Base-by-base conservation (phyloP, 306 rosid species). In the Erythrophleum fordii region DNA sequence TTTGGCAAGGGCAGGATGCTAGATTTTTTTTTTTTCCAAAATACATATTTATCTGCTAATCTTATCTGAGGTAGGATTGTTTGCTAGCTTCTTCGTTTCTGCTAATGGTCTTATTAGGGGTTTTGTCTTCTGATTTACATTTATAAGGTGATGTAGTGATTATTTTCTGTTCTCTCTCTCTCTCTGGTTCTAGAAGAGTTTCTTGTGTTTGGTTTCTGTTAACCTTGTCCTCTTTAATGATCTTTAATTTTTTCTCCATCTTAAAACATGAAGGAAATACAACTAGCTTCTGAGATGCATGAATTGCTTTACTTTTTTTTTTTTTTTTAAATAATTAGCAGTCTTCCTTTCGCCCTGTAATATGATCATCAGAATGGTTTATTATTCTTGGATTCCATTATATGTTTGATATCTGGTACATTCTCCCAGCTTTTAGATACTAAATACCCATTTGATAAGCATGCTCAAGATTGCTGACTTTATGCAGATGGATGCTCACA, bases 401-500 rank as follows among this genome's bases (percentile, higher is more conserved):
- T 11, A 11, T 53, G 37, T 59, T 76, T 69, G 45, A 48, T 42
- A 5, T 20, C 41, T 16, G 70, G 69, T 48, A 31, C 9, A 28
- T 56, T 76, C 77, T 17, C 72, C 52, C 39, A 26, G 26, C 10
- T 73, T 11, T 72, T 29, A 28, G 6, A 74, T 64, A n/a, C 59
- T 79, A 14, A 5, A 22, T 46, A 8, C 41, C 52, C 61, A 51
- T 37, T 76, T 44, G 74, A 76, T 81, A 64, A 73, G 75, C 39
- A 11, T 82, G 64, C 83, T 80, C 66, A 73, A 52, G 22, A 70
- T 83, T 76, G n/a, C 76, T 88, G 23, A 72, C 78, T 72, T 42
- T 62, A 28, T 72, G 72, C 90, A 95, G 99, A 93, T 95, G 99
- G 95, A 92, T 80, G 73, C 89, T 61, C 91, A 83, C 61, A 84